Percentiles rank a stretch among this genome's conserved stretches.
phyloP scores from a whole-genome alignment of 2,329 filamentous ascomycete genomes.

The Aspergillus sp. region DNA sequence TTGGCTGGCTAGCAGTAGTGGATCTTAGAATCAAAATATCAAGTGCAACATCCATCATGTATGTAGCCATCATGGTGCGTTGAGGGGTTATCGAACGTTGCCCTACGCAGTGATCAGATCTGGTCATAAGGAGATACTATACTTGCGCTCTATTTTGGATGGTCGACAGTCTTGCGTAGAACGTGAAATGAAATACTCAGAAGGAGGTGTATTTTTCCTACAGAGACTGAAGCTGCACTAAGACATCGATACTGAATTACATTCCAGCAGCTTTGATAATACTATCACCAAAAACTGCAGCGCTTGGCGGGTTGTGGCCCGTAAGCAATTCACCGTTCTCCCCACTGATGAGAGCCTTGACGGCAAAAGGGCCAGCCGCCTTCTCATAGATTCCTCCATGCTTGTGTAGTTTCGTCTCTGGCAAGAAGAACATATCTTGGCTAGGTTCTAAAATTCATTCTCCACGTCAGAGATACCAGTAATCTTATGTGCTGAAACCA shows the following conservation, averaged over 20 bases:
- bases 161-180: too few species aligned
- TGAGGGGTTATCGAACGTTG: too few species aligned
- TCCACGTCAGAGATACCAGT: neutral
- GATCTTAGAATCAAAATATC: neutral
- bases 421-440: neutral
- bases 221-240: neutral
- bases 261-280: neutral
- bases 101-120: too few species aligned
- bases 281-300: neutral
- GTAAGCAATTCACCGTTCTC: neutral
- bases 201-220: too few species aligned
- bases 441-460: neutral
- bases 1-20: neutral
- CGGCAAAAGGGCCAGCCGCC: neutral
- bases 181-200: too few species aligned
- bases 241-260: neutral
- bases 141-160: too few species aligned
- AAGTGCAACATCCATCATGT: too few species aligned
- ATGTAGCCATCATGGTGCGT: too few species aligned
- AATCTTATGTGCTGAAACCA: neutral
- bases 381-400: neutral
- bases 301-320: neutral
- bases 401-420: neutral
- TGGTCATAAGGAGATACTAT: too few species aligned
- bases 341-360: neutral